Evolutionary conservation across 1,139 yeast genomes (phyloP), one percentile per base, ranked within the genome.

Genomic region (Candida albicans): DNA sequence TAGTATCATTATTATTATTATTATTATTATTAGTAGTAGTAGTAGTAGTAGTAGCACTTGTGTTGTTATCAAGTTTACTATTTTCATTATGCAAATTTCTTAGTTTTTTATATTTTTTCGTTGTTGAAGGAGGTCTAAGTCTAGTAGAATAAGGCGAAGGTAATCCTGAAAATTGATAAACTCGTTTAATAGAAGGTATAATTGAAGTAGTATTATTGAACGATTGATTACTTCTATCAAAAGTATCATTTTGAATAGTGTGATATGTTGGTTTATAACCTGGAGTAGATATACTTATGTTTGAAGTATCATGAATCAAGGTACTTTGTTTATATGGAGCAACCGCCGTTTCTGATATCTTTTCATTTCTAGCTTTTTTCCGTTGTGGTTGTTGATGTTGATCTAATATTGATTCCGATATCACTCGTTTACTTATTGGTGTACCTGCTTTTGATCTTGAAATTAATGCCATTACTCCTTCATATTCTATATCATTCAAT

Each of bases 401-500:
- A 25, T 37, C 40, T 12, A 37, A 31, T 4, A 37, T 8, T 13
- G 40, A 37, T 27, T 37, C 40, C 10, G 40, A 37, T 12, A 37
- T 32, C 12, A 37, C 31, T 26, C 40, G 25, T 15, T 37, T 33
- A 8, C 35, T 38, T 13, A 32, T 13, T 24, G 52, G 53, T 4
- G 44, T 48, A 8, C 42, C 50, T 4, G 42, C 25, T 50, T 59
- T 56, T 31, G 71, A 59, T 41, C 56, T 54, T 15, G 63, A 52
- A 43, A 70, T 48, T 60, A 77, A 59, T 74, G 95, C 79, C 56
- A 87, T 64, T 0, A 90, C 96, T 4, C 96, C 96, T 57, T 85
- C 95, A 51, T 84, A 77, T 61, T 91, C 98, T 39, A 89, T 72
- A 13, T 84, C 90, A 9, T 83, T 75, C 47, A 90, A 68, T 8